Evolutionary conservation across 2,329 filamentous ascomycete genomes (phyloP).

Genomic region (Phaeosphaeriaceae sp.): DNA sequence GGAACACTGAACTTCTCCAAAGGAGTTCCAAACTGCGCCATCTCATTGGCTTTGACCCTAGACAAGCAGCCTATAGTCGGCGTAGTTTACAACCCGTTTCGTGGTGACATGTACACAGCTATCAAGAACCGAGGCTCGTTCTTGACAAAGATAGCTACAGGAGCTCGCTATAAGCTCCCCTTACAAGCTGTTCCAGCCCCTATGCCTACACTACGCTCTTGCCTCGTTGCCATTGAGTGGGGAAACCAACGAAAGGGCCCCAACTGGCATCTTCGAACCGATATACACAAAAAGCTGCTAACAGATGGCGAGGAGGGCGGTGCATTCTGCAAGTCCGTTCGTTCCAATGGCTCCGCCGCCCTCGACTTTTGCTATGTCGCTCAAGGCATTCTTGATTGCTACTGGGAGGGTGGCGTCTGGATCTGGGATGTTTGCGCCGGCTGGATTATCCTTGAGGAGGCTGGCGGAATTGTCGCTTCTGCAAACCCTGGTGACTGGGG

Average conservation of each 20-base stretch:
- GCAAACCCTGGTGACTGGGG: constrained; percentile 47
- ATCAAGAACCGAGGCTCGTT: constrained; percentile 42
- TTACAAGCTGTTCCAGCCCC: constrained; percentile 33
- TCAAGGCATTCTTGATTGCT: constrained; percentile 41
- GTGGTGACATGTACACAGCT: constrained; percentile 43
- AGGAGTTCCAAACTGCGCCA: constrained; percentile 45
- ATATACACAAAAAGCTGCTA: constrained; percentile 37
- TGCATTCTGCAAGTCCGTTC: constrained; percentile 43
- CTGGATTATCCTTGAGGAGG: constrained; percentile 48
- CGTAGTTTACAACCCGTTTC: constrained; percentile 46
- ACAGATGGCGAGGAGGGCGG: constrained; percentile 35
- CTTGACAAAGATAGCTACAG: constrained; percentile 27
- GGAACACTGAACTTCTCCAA: constrained; percentile 50
- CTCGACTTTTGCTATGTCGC: constrained; percentile 50
- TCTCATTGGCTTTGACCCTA: constrained; percentile 41
- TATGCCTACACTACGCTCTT: constrained; percentile 37
- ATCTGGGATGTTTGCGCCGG: constrained; percentile 48
- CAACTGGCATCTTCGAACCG: constrained; percentile 46
- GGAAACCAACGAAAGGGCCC: constrained; percentile 45
- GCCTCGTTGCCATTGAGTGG: constrained; percentile 47
- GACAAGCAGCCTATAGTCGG: constrained; percentile 44
- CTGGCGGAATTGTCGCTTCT: constrained; percentile 45
- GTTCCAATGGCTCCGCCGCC: constrained; percentile 45
- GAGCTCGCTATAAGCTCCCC: constrained; percentile 35
- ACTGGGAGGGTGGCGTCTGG: constrained; percentile 48